These are phyloP conservation scores for Leccinum variabile DNA, from an alignment of 1,284 basidiomycete species.

Conservation along the genomic window DNA sequence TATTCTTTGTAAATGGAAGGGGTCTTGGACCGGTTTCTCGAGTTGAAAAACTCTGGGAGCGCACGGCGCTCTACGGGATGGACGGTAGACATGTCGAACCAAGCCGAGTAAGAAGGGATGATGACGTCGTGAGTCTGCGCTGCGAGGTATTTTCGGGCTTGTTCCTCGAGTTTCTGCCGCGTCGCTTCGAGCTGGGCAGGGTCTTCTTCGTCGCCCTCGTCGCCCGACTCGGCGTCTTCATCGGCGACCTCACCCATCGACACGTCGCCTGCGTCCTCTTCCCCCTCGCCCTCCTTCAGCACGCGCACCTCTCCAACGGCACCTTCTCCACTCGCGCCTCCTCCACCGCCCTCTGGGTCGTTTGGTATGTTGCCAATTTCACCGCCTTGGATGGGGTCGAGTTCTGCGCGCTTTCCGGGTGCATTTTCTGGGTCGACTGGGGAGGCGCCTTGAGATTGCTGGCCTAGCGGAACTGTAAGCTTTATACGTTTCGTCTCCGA, in stretches of 20 bases:
- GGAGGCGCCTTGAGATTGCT: conserved; percentile 58
- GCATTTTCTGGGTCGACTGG: conserved; percentile 76
- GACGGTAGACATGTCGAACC: conserved; percentile 96
- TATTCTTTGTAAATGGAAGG: conserved; percentile 99
- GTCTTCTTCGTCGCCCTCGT: conserved; percentile 73
- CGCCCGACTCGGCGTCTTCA: conserved; percentile 57
- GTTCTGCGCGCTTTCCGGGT: conserved; percentile 70
- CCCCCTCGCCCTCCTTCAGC: conserved; percentile 61
- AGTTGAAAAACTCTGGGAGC: conserved; percentile 98
- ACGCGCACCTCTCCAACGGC: conserved; percentile 44
- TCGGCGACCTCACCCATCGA: conserved; percentile 75
- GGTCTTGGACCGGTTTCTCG: conserved; percentile 92
- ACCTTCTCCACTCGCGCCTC: conserved; percentile 42
- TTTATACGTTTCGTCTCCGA: conserved; percentile 67
- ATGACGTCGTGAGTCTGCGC: conserved; percentile 97
- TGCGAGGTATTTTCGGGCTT: conserved; percentile 91
- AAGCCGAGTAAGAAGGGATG: conserved; percentile 95
- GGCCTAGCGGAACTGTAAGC: conserved; percentile 51
- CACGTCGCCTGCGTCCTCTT: conserved; percentile 63
- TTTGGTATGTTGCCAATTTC: conserved; percentile 73
- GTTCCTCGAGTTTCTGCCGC: conserved; percentile 75
- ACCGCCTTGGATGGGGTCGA: conserved; percentile 67
- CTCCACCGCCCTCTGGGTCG: conserved; percentile 43
- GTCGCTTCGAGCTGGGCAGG: conserved; percentile 79
- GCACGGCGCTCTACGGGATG: conserved; percentile 91